Conservation (phyloP, 805 yeast genomes). For the Saccharomyces paradoxus region DNA sequence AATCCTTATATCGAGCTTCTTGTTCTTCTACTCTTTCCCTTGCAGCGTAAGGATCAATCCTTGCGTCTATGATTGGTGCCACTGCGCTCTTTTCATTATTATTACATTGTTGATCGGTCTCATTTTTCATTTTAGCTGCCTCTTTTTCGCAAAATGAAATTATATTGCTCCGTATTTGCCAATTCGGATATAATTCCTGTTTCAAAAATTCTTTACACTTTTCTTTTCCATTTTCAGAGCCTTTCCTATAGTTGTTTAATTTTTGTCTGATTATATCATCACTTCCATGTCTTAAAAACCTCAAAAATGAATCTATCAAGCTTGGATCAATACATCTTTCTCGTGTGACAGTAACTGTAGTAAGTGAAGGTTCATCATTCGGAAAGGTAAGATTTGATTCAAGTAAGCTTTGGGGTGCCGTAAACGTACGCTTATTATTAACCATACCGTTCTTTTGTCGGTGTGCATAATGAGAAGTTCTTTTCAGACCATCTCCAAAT, state of each 20-base stretch:
- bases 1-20: constrained; percentile 24
- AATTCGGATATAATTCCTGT: constrained; percentile 37
- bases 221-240: constrained; percentile 3
- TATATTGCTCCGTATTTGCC: constrained; percentile 37
- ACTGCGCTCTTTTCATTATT: constrained; percentile 10
- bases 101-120: constrained; percentile 19
- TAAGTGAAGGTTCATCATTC: constrained; percentile 5
- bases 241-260: constrained; percentile 33
- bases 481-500: not conserved
- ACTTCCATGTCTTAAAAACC: constrained; percentile 25
- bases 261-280: constrained; percentile 42
- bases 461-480: not conserved
- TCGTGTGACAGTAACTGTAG: constrained; percentile 19
- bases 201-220: constrained; percentile 33
- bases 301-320: constrained; percentile 25
- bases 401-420: constrained; percentile 6
- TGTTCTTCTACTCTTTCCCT: constrained; percentile 31
- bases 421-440: not conserved
- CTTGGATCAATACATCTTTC: constrained; percentile 26
- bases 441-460: not conserved
- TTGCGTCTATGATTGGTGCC: constrained; percentile 20
- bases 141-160: constrained; percentile 37
- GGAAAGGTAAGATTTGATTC: constrained; percentile 16
- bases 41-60: constrained; percentile 46
- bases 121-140: constrained; percentile 25